Evolutionary conservation across 139 green algal genomes (phyloP).

Genomic region (Coccomyxa sp.): DNA sequence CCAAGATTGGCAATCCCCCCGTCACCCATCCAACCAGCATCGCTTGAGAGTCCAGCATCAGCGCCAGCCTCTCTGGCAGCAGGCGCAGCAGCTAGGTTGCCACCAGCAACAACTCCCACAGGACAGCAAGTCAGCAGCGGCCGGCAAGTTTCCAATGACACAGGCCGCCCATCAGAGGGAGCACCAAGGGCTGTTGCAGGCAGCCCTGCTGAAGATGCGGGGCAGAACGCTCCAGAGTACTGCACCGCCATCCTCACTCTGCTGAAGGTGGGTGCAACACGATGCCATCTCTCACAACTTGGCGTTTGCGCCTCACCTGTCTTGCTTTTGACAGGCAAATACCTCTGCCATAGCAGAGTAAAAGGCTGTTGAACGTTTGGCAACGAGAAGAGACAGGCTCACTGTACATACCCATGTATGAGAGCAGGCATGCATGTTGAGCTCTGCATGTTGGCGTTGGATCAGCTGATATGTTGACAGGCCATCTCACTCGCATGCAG

Average conservation of each 20-base stretch:
- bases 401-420: too few relatives aligned
- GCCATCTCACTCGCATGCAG: too few relatives aligned
- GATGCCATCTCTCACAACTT: not conserved
- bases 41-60: not conserved
- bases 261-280: conserved; percentile 7
- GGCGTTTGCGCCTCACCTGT: too few relatives aligned
- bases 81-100: too few relatives aligned
- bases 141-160: not conserved
- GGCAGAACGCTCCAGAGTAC: conserved; percentile 2
- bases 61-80: not conserved
- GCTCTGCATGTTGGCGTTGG: not conserved
- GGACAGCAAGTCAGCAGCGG: not conserved
- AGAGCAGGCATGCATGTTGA: too few relatives aligned
- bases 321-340: too few relatives aligned
- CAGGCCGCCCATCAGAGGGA: too few relatives aligned
- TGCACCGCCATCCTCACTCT: conserved; percentile 11
- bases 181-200: too few relatives aligned
- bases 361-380: too few relatives aligned
- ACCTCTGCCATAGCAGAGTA: too few relatives aligned
- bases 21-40: not conserved
- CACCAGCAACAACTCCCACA: not conserved
- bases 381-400: too few relatives aligned
- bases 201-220: too few relatives aligned
- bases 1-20: not conserved
- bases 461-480: not conserved